Conservation (phyloP, 768 basidiomycete genomes). For the Pleurotus djamor region DNA sequence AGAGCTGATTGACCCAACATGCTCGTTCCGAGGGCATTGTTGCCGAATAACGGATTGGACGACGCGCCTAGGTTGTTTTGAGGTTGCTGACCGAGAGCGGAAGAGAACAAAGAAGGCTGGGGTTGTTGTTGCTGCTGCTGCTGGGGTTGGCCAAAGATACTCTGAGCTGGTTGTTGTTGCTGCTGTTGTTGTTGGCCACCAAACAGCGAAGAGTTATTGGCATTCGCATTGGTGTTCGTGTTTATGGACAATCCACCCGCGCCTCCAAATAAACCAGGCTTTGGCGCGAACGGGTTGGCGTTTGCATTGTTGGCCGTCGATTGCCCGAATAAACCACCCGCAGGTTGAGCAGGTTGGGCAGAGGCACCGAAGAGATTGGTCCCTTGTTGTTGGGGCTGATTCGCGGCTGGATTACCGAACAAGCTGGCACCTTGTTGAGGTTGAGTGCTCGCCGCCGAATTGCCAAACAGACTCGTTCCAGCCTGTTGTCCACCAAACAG, state of each 20-base stretch:
- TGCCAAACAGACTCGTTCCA: slow-evolving; percentile 10
- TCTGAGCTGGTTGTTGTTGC: slow-evolving; percentile 21
- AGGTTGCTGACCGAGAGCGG: slow-evolving; percentile 18
- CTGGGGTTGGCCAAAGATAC: slow-evolving; percentile 23
- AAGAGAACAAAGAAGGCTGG: slow-evolving; percentile 24
- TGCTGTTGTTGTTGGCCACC: slow-evolving; percentile 16
- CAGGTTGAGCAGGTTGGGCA: neutral
- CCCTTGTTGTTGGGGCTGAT: slow-evolving; percentile 18
- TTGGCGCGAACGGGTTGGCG: slow-evolving; percentile 28
- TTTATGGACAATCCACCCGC: slow-evolving; percentile 19
- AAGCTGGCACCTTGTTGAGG: slow-evolving; percentile 6
- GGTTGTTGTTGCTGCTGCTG: slow-evolving; percentile 21
- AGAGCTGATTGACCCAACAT: slow-evolving; percentile 27
- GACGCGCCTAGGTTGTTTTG: slow-evolving; percentile 12
- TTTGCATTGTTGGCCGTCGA: slow-evolving; percentile 16
- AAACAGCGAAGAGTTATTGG: slow-evolving; percentile 20
- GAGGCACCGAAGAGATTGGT: slow-evolving; percentile 19
- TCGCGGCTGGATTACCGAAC: slow-evolving; percentile 11
- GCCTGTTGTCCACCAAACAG: slow-evolving; percentile 19
- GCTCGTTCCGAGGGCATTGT: slow-evolving; percentile 12
- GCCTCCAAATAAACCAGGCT: slow-evolving; percentile 14
- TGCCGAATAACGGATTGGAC: slow-evolving; percentile 10
- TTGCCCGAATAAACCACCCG: slow-evolving; percentile 24
- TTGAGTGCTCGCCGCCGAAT: neutral
- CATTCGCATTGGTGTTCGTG: slow-evolving; percentile 24